These are phyloP conservation scores for Phytopythium boreale DNA, from an alignment of 352 stramenopile genomes.

Conservation along the genomic window DNA sequence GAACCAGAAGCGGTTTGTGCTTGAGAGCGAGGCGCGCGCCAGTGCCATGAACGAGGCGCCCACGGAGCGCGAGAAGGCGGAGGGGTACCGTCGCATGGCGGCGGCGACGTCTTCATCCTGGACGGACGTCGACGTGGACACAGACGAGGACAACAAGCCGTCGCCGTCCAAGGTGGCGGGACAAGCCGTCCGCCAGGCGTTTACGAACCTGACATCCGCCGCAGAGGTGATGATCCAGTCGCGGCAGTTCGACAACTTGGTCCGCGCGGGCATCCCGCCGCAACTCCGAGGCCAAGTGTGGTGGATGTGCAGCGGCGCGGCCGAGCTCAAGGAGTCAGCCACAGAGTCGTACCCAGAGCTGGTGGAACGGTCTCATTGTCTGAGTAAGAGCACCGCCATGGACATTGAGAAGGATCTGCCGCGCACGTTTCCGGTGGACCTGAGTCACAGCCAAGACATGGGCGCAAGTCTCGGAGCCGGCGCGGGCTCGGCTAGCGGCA, in stretches of 20 bases:
- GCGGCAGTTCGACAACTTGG: slow-evolving; percentile 61
- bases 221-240: slow-evolving; percentile 50
- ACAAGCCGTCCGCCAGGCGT: slow-evolving; percentile 40
- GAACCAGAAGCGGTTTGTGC: slow-evolving; percentile 52
- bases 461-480: slow-evolving; percentile 5
- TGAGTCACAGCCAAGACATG: slow-evolving; percentile 7
- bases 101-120: background rate
- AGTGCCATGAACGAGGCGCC: background rate
- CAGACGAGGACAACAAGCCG: slow-evolving; percentile 12
- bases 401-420: slow-evolving; percentile 91
- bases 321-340: slow-evolving; percentile 35
- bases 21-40: background rate
- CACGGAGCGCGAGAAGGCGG: slow-evolving; percentile 6
- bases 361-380: slow-evolving; percentile 46
- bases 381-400: slow-evolving; percentile 62
- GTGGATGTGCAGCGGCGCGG: slow-evolving; percentile 77
- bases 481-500: background rate
- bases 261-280: slow-evolving; percentile 63
- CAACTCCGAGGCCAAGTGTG: slow-evolving; percentile 71
- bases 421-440: slow-evolving; percentile 63
- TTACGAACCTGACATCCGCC: slow-evolving; percentile 46
- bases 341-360: slow-evolving; percentile 55
- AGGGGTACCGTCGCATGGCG: background rate
- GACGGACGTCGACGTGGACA: slow-evolving; percentile 5
- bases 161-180: slow-evolving; percentile 21